A percentile compares a stretch with the other conserved stretches of the same genome.
Evolutionary conservation across 2,329 filamentous ascomycete species (phyloP).

Genomic region (Emericellopsis atlantica): DNA sequence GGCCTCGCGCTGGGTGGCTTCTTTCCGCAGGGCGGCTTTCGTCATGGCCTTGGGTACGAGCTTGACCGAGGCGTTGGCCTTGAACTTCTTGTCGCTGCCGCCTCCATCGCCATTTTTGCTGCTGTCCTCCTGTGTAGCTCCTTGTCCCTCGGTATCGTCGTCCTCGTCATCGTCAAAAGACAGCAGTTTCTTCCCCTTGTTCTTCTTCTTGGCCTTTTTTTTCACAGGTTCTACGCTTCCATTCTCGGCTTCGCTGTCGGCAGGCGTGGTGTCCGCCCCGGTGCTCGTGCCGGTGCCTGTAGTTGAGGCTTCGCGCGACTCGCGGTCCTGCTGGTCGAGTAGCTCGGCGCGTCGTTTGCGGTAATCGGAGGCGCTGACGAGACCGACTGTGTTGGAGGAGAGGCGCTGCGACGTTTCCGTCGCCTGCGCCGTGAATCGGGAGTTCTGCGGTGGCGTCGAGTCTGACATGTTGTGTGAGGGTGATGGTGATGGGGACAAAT

Average conservation of each 20-base stretch:
- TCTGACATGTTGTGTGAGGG: conserved; percentile 23
- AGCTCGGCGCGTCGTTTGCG: conserved; percentile 91
- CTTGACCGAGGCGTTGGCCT: conserved; percentile 47
- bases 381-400: conserved; percentile 77
- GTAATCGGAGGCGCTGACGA: conserved; percentile 86
- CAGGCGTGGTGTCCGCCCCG: conserved; percentile 25
- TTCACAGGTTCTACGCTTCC: conserved; percentile 5
- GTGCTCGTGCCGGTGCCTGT: background rate
- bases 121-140: conserved; percentile 5
- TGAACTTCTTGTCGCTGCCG: conserved; percentile 34
- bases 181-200: conserved; percentile 36
- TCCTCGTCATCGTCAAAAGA: conserved; percentile 61
- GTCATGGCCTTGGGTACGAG: conserved; percentile 55
- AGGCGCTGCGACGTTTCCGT: conserved; percentile 69
- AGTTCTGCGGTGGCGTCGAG: background rate
- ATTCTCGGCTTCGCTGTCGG: conserved; percentile 17
- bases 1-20: conserved; percentile 67
- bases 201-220: conserved; percentile 27
- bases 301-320: conserved; percentile 46
- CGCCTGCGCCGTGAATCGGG: conserved; percentile 58
- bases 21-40: conserved; percentile 65
- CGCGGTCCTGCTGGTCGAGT: conserved; percentile 79
- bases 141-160: conserved; percentile 33
- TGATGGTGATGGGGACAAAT: background rate
- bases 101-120: conserved; percentile 5